Evolutionary conservation across 2,329 filamentous ascomycete species (phyloP).

Genomic region (Pseudohalonectria lignicola): DNA sequence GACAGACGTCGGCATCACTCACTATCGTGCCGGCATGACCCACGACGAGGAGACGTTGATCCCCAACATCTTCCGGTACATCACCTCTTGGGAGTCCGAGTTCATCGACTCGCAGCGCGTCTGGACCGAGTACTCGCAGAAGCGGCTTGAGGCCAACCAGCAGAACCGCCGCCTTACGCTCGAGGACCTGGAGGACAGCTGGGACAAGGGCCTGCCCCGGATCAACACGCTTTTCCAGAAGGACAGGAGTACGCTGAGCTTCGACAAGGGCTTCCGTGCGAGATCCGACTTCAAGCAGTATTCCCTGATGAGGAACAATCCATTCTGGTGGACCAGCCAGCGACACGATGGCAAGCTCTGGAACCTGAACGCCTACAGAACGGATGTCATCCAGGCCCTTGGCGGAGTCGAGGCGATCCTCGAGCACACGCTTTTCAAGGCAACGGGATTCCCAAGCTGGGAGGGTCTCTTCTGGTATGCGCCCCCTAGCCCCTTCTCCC

Average conservation of each 20-base stretch:
- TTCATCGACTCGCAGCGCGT: constrained; percentile 98
- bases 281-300: constrained; percentile 97
- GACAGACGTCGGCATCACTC: constrained; percentile 92
- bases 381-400: constrained; percentile 91
- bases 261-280: constrained; percentile 96
- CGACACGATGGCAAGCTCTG: constrained; percentile 94
- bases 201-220: constrained; percentile 92
- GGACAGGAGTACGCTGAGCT: constrained; percentile 89
- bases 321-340: constrained; percentile 99
- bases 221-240: constrained; percentile 99
- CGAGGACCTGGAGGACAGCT: constrained; percentile 94
- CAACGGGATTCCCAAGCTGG: constrained; percentile 89
- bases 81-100: constrained; percentile 97
- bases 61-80: constrained; percentile 98
- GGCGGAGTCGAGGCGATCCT: constrained; percentile 97
- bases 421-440: constrained; percentile 57
- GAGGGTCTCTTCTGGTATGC: constrained; percentile 87
- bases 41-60: constrained; percentile 97
- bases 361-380: constrained; percentile 84
- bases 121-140: constrained; percentile 99
- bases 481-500: too few species aligned
- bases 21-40: constrained; percentile 95
- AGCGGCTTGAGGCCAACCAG: constrained; percentile 91
- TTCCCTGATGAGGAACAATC: constrained; percentile 97
- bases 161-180: constrained; percentile 91